Evolutionary conservation across 495 filamentous ascomycete genomes (phyloP).

Genomic region (Aspergillus coremiiformis): DNA sequence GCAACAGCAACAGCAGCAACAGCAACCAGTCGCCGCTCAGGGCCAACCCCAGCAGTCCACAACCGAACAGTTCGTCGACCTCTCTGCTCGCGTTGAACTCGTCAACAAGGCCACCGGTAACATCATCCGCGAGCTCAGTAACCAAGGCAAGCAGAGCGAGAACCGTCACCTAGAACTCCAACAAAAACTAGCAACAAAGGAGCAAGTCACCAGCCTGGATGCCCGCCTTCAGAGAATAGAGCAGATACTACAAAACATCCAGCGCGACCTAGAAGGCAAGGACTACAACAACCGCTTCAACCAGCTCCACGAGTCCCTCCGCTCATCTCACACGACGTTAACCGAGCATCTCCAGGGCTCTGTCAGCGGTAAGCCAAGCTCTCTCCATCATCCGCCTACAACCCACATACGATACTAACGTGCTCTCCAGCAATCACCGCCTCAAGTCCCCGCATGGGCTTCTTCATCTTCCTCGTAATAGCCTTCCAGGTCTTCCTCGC

Average conservation of each 20-base stretch:
- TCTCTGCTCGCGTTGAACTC: constrained; percentile 71
- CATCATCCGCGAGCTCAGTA: constrained; percentile 56
- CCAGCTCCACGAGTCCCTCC: constrained; percentile 63
- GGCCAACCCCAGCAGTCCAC: constrained; percentile 27
- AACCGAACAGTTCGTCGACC: constrained; percentile 63
- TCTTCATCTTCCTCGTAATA: constrained; percentile 68
- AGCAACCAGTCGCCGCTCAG: constrained; percentile 22
- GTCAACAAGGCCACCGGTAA: constrained; percentile 64
- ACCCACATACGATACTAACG: constrained; percentile 4
- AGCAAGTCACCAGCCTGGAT: constrained; percentile 49
- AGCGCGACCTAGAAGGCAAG: constrained; percentile 61
- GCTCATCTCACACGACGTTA: constrained; percentile 62
- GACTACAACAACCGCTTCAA: constrained; percentile 66
- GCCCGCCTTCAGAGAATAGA: constrained; percentile 53
- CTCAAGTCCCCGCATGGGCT: constrained; percentile 58
- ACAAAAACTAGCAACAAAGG: constrained; percentile 37
- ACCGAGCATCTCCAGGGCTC: constrained; percentile 43
- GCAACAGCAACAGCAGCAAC: constrained; percentile 18
- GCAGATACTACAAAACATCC: constrained; percentile 41
- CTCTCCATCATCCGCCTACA: neutral
- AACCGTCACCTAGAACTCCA: constrained; percentile 52
- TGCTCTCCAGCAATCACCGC: constrained; percentile 47
- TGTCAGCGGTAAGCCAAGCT: constrained; percentile 24
- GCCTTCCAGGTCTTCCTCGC: constrained; percentile 66
- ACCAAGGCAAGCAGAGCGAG: constrained; percentile 42